These are phyloP conservation scores for Aspergillus bombycis DNA, from an alignment of 2,329 filamentous ascomycete genomes.

Conservation along the genomic window DNA sequence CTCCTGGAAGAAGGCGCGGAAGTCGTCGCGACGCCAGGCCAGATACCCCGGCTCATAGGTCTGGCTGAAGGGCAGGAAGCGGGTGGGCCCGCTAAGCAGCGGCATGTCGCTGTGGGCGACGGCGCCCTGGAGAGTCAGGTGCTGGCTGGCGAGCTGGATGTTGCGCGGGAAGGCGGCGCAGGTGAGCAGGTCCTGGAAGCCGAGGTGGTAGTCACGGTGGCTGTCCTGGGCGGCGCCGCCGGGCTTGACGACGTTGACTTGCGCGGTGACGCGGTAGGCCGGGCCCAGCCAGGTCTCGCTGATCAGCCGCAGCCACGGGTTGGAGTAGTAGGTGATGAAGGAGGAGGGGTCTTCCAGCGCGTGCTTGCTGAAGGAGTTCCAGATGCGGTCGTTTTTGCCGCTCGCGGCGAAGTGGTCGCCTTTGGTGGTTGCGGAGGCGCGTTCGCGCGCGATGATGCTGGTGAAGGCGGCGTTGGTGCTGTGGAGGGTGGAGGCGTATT, in stretches of 20 bases:
- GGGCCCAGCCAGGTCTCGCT: slow-evolving; percentile 63
- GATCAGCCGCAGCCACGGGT: slow-evolving; percentile 59
- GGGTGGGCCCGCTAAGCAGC: slow-evolving; percentile 60
- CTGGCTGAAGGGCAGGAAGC: slow-evolving; percentile 65
- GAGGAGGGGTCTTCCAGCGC: slow-evolving; percentile 54
- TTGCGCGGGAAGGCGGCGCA: slow-evolving; percentile 55
- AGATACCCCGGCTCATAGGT: slow-evolving; percentile 60
- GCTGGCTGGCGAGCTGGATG: slow-evolving; percentile 59
- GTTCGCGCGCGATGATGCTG: slow-evolving; percentile 54
- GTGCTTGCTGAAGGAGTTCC: slow-evolving; percentile 69
- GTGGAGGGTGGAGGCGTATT: slow-evolving; percentile 42
- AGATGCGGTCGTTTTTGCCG: slow-evolving; percentile 63
- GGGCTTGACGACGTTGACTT: slow-evolving; percentile 66
- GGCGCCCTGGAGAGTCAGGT: slow-evolving; percentile 65
- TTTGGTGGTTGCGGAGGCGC: slow-evolving; percentile 36
- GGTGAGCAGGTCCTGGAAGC: slow-evolving; percentile 58
- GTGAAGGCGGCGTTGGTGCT: slow-evolving; percentile 53
- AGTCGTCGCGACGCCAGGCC: slow-evolving; percentile 58
- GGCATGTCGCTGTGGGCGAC: slow-evolving; percentile 67
- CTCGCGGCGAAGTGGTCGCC: slow-evolving; percentile 65
- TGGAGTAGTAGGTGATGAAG: slow-evolving; percentile 63
- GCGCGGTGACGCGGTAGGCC: slow-evolving; percentile 62
- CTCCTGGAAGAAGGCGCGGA: slow-evolving; percentile 57
- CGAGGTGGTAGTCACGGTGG: slow-evolving; percentile 67
- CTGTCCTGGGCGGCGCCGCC: slow-evolving; percentile 60